Evolutionary conservation across 768 basidiomycete genomes (phyloP), one percentile per base, ranked within the genome.

Genomic region (Leucocoprinus sp.): DNA sequence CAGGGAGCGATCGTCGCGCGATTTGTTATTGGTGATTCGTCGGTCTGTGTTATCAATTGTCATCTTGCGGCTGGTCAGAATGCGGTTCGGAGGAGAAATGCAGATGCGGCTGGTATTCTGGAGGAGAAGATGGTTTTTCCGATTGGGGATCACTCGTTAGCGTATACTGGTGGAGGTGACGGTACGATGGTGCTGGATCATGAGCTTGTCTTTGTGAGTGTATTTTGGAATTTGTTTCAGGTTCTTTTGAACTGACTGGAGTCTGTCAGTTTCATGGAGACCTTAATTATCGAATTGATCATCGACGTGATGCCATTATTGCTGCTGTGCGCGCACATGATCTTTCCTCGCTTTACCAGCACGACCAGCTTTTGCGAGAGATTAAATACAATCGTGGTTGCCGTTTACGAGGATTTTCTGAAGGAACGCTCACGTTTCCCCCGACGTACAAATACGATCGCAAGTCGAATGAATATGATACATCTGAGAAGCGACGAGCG

Each of bases 391-490:
- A 97, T 57, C 84, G 84, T n/a, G 77, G 70, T 0, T 96, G 91
- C 65, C 83, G 95, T 1, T 68, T 98, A 9, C 82, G 90, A 8
- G 70, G 72, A 1, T 98, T 97, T 65, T 64, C 62, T 6, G 95
- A 98, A 58, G 85, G 85, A 2, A 80, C 80, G 0, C 77, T 97
- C 51, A 76, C 70, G 0, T 99, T 99, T 54, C 63, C 73, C 2
- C 93, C 93, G 14, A 96, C 93, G 28, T 97, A 97, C 76, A 96
- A 96, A 64, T 97, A 96, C 64, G 91, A 95, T 60, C 79, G 78
- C 1, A 66, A 75, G 5, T 78, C 89, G 18, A 62, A 75, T 58
- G 75, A 80, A 51, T 99, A 90, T 55, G 95, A 99, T 58, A 71
- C 83, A 2, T 90, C 86, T 0, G 89, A 91, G 60, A 97, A 98